Evolutionary conservation across 2,329 filamentous ascomycete genomes (phyloP), one percentile per base, ranked within the genome.

Genomic region (Biscogniauxia sp.): DNA sequence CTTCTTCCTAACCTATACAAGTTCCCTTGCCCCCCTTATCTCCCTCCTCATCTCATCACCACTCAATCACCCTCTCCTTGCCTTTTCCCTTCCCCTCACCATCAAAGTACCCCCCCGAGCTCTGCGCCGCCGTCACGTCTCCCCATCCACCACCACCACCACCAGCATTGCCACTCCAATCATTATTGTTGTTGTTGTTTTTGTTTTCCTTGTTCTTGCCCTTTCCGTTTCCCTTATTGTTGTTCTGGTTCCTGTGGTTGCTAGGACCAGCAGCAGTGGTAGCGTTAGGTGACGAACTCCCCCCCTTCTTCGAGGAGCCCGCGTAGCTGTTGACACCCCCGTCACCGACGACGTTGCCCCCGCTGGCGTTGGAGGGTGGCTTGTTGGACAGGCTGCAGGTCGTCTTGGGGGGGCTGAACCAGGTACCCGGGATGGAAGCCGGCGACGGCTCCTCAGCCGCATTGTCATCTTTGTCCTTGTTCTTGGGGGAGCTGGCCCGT

Each of bases 101-200:
- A n/a, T 70, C 63, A 61, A 68, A 73, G 20, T 57, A 68, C 11
- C 70, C 70, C 17, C 66, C 65, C 1, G 70, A 67, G 19, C 60
- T 67, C 62, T 71, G 68, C 2, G 70, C 70, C 20, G 63, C 56
- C 4, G 51, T 57, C 1, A 41, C 2, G 51, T 71, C 69, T 8
- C 57, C 59, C 67, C 69, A 70, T 2, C 15, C 17, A 13, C 7
- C 23, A 17, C 7, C 20, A 49, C 17, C 17, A 45, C 2, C 17
- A 37, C 9, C 13, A 37, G 32, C 13, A 37, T 37, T 7, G 32
- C 32, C 32, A 2, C 13, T 7, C 32, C 32, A 37, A 26, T 37
- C 53, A 20, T 45, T 50, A 20, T 51, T 37, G 37, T 45, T 55
- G 6, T 51, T n/a, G 41, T 56, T 51, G 2, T 49, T 56, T 17